A percentile compares a stretch with the other conserved stretches of the same genome.
phyloP scores from a whole-genome alignment of 192 early-diverging fungal genomes.

The Coemansia sp. region DNA sequence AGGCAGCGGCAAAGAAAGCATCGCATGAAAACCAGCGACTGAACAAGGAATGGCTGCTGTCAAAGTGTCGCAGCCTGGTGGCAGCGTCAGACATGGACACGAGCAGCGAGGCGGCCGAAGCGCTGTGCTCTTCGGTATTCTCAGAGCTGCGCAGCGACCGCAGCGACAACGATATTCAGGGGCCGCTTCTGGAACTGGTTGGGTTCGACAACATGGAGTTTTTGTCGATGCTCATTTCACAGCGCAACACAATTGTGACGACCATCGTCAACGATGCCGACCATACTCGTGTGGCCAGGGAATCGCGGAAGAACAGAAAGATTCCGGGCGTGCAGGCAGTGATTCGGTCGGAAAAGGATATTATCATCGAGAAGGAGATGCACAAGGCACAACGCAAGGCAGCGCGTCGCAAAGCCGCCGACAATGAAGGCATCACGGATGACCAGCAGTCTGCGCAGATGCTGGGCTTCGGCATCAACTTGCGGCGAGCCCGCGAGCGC shows the following conservation, averaged over 20 bases:
- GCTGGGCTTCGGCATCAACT: slow-evolving; percentile 36
- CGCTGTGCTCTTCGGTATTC: slow-evolving; percentile 35
- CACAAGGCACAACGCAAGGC: slow-evolving; percentile 29
- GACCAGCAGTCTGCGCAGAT: slow-evolving; percentile 33
- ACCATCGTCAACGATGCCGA: slow-evolving; percentile 31
- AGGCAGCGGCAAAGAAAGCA: background rate
- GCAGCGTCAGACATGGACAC: slow-evolving; percentile 15
- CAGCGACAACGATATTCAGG: slow-evolving; percentile 46
- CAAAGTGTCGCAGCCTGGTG: slow-evolving; percentile 17
- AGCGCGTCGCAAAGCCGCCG: slow-evolving; percentile 1
- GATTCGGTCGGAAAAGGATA: slow-evolving; percentile 29
- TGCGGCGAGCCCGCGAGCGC: slow-evolving; percentile 38
- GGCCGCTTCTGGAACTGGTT: slow-evolving; percentile 48
- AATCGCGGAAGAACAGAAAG: background rate
- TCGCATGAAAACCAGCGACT: background rate
- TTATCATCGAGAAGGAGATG: slow-evolving; percentile 36
- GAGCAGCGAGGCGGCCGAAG: slow-evolving; percentile 23
- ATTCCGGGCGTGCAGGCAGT: slow-evolving; percentile 34
- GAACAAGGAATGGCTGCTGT: slow-evolving; percentile 32
- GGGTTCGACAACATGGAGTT: slow-evolving; percentile 53
- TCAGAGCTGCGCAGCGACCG: slow-evolving; percentile 27
- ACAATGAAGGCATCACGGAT: background rate
- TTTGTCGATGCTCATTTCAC: slow-evolving; percentile 33
- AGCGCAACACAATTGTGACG: slow-evolving; percentile 32
- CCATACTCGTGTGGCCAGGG: slow-evolving; percentile 17